phyloP scores from a whole-genome alignment of 768 basidiomycete species.

The Lactarius hengduanensis region DNA sequence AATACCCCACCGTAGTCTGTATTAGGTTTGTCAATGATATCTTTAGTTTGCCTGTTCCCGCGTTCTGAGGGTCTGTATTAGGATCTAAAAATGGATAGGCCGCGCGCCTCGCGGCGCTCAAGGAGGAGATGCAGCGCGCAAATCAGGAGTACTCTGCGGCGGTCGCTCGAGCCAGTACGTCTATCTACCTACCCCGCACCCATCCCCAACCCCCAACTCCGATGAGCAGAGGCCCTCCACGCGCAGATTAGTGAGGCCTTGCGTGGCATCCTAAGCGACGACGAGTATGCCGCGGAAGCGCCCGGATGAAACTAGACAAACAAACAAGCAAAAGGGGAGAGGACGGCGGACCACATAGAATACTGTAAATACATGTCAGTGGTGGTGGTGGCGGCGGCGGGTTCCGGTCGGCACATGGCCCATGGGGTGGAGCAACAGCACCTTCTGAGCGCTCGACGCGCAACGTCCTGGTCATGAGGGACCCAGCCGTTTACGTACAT shows the following conservation, averaged over 20 bases:
- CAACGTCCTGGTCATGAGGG: neutral
- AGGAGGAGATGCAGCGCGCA: constrained; percentile 66
- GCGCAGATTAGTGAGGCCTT: constrained; percentile 59
- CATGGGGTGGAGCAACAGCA: neutral
- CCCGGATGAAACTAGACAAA: constrained; percentile 18
- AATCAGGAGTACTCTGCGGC: constrained; percentile 76
- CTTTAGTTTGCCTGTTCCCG: too few relatives aligned
- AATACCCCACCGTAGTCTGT: too few relatives aligned
- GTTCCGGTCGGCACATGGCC: constrained; percentile 1
- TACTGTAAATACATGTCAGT: neutral
- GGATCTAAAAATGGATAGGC: constrained; percentile 43
- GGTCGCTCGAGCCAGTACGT: constrained; percentile 74
- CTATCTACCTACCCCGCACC: neutral
- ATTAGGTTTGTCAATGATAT: too few relatives aligned
- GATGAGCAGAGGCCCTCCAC: constrained; percentile 53
- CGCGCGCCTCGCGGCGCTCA: constrained; percentile 60
- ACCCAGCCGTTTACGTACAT: constrained; percentile 1
- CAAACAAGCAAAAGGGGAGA: neutral
- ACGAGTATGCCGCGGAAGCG: constrained; percentile 40
- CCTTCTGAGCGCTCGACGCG: neutral
- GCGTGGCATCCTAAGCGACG: constrained; percentile 54
- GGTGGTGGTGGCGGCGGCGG: neutral
- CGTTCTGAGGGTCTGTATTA: too few relatives aligned
- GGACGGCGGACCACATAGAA: neutral
- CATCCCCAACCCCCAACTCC: neutral